Conservation (phyloP, 2,329 filamentous ascomycete species). For the Pseudocercospora fuligena region DNA sequence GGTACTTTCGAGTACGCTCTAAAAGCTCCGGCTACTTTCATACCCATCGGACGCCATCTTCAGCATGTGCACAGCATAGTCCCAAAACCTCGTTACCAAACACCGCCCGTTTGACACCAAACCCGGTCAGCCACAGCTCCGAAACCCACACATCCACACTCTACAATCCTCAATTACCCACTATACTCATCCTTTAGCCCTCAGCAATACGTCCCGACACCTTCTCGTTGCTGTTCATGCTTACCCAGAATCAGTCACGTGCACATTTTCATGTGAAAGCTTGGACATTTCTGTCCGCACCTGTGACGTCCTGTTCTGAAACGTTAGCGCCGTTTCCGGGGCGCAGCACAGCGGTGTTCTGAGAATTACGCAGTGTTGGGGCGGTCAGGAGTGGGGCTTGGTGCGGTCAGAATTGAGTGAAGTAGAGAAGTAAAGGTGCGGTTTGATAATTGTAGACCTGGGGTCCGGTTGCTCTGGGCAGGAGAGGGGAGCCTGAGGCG, state of each 20-base stretch:
- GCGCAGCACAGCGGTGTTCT: neutral
- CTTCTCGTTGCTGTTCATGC: no score
- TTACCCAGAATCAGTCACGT: neutral
- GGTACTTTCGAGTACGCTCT: neutral
- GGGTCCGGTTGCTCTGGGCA: neutral
- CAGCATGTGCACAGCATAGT: neutral
- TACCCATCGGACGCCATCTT: neutral
- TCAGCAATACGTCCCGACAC: no score
- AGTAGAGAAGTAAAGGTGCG: neutral
- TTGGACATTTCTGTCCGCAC: neutral
- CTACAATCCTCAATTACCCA: neutral
- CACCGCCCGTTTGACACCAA: neutral
- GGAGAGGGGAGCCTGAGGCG: neutral
- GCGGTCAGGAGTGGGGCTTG: neutral
- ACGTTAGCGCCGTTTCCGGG: neutral
- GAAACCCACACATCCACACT: neutral
- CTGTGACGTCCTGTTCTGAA: neutral
- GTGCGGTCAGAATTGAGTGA: neutral
- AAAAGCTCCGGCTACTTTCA: neutral
- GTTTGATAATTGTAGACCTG: neutral
- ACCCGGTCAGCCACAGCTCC: neutral
- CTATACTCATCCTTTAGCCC: no score
- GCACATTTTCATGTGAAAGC: neutral
- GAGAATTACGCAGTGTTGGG: neutral
- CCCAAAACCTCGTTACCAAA: neutral